Percentiles rank a stretch among this genome's conserved stretches.
Evolutionary conservation across 176 grass and related monocot genomes (phyloP).

Genomic region (Aegilops umbellulata): DNA sequence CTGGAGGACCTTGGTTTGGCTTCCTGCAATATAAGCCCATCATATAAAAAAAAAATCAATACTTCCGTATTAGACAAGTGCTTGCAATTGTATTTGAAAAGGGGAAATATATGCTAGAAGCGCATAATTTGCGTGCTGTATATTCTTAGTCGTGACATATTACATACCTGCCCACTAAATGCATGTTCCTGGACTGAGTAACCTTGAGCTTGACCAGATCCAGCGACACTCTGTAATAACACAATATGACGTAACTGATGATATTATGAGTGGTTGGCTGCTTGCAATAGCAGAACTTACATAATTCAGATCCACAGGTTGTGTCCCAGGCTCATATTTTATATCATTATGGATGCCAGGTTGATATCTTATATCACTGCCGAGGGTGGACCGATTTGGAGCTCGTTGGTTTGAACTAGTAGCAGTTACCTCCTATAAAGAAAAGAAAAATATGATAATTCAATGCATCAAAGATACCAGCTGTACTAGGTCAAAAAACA

Average conservation of each 20-base stretch:
- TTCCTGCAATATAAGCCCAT: slow-evolving; percentile 41
- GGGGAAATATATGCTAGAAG: slow-evolving; percentile 19
- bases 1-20: slow-evolving; percentile 26
- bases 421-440: slow-evolving; percentile 49
- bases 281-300: slow-evolving; percentile 42
- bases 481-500: background rate
- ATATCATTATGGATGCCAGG: slow-evolving; percentile 31
- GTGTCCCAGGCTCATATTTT: slow-evolving; percentile 27
- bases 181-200: slow-evolving; percentile 13
- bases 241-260: background rate
- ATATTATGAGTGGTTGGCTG: slow-evolving; percentile 3
- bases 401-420: slow-evolving; percentile 27
- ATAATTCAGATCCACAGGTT: slow-evolving; percentile 33
- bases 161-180: slow-evolving; percentile 19
- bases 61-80: slow-evolving; percentile 17
- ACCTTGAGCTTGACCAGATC: slow-evolving; percentile 14
- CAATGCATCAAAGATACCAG: background rate
- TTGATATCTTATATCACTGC: slow-evolving; percentile 32
- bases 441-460: slow-evolving; percentile 4
- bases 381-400: slow-evolving; percentile 19
- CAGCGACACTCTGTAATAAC: slow-evolving; percentile 12
- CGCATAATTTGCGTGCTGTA: background rate
- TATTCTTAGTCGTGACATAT: background rate
- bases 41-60: slow-evolving; percentile 14
- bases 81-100: background rate